Conservation (phyloP, 495 filamentous ascomycete genomes). For the Xylaria grammica region DNA sequence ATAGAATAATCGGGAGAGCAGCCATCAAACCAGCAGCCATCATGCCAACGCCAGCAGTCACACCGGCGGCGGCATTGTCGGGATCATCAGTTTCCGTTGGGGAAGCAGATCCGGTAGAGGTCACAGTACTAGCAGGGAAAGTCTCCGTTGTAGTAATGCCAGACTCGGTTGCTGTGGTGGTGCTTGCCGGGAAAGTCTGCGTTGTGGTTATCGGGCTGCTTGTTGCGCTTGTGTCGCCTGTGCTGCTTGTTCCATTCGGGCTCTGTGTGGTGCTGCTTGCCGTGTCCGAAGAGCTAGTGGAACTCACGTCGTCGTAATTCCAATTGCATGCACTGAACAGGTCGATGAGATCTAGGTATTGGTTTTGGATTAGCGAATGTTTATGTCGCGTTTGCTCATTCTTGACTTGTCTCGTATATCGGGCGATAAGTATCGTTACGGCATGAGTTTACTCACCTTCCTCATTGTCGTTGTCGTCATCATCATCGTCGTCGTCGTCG, state of each 20-base stretch:
- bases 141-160: slow-evolving; percentile 5
- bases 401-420: background rate
- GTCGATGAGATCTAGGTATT: background rate
- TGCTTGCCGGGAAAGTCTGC: background rate
- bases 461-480: background rate
- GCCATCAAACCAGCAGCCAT: slow-evolving; percentile 12
- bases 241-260: slow-evolving; percentile 3
- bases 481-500: slow-evolving; percentile 5
- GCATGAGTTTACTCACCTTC: background rate
- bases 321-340: slow-evolving; percentile 6
- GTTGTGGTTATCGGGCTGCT: background rate
- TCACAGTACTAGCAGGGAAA: slow-evolving; percentile 1
- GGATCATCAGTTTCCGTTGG: background rate
- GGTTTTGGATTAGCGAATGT: background rate
- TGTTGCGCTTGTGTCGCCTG: background rate
- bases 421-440: background rate
- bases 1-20: slow-evolving; percentile 1
- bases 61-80: background rate
- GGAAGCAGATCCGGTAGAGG: slow-evolving; percentile 7
- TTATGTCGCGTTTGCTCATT: too few relatives aligned
- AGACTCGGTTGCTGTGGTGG: background rate
- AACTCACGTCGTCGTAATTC: slow-evolving; percentile 6
- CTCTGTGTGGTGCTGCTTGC: slow-evolving; percentile 7
- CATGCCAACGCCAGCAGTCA: background rate
- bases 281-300: background rate